These are phyloP conservation scores for Vitis labrusca DNA, from an alignment of 164 flowering plant species.

Conservation along the genomic window DNA sequence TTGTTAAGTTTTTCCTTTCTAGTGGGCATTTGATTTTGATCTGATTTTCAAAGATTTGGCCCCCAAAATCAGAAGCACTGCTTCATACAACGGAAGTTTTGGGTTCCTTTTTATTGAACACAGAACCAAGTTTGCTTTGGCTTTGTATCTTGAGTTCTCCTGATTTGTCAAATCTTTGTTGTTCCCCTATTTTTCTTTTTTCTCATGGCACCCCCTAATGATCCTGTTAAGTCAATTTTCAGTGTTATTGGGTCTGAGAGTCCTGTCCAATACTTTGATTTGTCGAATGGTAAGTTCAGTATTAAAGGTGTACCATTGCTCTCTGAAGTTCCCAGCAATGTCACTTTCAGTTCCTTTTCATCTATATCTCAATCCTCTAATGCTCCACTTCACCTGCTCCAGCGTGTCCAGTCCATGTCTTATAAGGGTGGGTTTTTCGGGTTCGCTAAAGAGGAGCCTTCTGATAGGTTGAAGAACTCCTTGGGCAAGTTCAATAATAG, in stretches of 20 bases:
- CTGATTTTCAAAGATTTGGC: too few relatives aligned
- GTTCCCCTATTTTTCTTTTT: conserved; percentile 18
- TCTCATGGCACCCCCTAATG: conserved; percentile 51
- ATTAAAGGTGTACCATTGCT: conserved; percentile 60
- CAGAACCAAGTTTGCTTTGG: background rate
- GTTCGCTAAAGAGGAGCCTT: conserved; percentile 39
- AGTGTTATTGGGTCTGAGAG: conserved; percentile 4
- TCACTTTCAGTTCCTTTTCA: conserved; percentile 46
- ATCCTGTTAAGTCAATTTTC: conserved; percentile 16
- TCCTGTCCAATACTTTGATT: conserved; percentile 24
- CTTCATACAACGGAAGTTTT: too few relatives aligned
- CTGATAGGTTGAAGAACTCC: conserved; percentile 55
- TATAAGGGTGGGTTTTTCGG: conserved; percentile 63
- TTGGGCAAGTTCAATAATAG: conserved; percentile 56
- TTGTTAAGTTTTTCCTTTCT: too few relatives aligned
- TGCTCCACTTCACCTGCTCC: conserved; percentile 51
- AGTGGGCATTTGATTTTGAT: too few relatives aligned
- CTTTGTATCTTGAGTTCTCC: background rate
- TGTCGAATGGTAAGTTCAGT: conserved; percentile 46
- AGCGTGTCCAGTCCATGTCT: conserved; percentile 41
- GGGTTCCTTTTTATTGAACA: too few relatives aligned
- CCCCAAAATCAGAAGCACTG: too few relatives aligned
- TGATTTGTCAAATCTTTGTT: background rate
- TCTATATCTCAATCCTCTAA: conserved; percentile 37
- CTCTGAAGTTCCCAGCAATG: conserved; percentile 66